These are phyloP conservation scores for Fusarium buharicum DNA, from an alignment of 2,329 filamentous ascomycete genomes.

Conservation along the genomic window DNA sequence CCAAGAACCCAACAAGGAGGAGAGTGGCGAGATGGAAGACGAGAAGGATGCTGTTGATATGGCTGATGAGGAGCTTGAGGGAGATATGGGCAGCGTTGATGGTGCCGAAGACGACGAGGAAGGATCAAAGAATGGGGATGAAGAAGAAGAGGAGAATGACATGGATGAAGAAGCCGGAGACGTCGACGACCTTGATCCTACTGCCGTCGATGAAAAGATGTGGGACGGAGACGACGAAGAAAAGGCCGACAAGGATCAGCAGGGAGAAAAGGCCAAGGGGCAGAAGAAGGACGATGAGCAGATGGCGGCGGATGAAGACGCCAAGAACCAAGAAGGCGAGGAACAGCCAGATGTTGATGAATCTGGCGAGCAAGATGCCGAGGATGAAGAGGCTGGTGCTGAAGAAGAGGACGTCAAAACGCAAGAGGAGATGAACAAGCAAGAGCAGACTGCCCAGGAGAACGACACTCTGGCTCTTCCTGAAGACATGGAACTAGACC, in stretches of 20 bases:
- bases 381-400: constrained; percentile 73
- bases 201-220: constrained; percentile 96
- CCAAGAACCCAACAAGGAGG: constrained; percentile 79
- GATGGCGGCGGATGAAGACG: constrained; percentile 67
- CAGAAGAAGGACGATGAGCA: constrained; percentile 73
- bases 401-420: constrained; percentile 66
- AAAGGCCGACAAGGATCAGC: constrained; percentile 83
- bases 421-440: constrained; percentile 67
- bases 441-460: constrained; percentile 82
- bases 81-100: constrained; percentile 76
- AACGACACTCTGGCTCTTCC: constrained; percentile 85
- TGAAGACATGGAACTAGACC: constrained; percentile 86
- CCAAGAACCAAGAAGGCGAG: constrained; percentile 58
- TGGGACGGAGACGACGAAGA: constrained; percentile 91
- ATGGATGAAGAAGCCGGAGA: constrained; percentile 91
- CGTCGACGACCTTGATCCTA: constrained; percentile 89
- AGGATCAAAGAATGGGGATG: constrained; percentile 69
- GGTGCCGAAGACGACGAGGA: constrained; percentile 69
- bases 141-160: constrained; percentile 74
- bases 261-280: constrained; percentile 77
- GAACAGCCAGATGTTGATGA: constrained; percentile 58
- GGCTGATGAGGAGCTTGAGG: constrained; percentile 91
- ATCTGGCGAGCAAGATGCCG: constrained; percentile 54
- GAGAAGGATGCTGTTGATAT: constrained; percentile 90
- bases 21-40: constrained; percentile 75